Evolutionary conservation across 176 grass and related monocot genomes (phyloP).

Genomic region (Bromus sterilis): DNA sequence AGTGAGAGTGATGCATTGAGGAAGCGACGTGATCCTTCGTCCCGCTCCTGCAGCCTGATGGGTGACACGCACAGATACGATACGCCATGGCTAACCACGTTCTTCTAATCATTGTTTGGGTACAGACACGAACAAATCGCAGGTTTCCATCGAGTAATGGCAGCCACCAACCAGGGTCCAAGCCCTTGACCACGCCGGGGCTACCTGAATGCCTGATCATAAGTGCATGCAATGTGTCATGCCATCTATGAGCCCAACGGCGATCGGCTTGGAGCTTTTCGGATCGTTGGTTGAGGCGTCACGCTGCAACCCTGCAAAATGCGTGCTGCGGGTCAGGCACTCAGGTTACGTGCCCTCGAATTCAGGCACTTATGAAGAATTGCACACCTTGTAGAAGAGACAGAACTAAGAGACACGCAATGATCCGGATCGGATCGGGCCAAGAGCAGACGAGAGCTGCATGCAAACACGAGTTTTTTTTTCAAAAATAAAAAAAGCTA

Average conservation of each 20-base stretch:
- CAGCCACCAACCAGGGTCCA: neutral
- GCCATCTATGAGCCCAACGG: neutral
- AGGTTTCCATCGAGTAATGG: neutral
- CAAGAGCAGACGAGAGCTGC: neutral
- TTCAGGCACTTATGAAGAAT: constrained; percentile 29
- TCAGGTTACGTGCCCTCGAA: constrained; percentile 11
- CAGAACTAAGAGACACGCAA: constrained; percentile 3
- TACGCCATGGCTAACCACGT: neutral
- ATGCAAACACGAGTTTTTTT: no score
- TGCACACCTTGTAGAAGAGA: constrained; percentile 8
- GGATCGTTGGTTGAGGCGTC: constrained; percentile 21
- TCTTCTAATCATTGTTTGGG: neutral
- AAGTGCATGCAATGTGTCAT: neutral
- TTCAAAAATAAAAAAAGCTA: no score
- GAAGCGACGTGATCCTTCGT: neutral
- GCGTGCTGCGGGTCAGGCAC: neutral
- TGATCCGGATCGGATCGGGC: neutral
- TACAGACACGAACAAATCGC: neutral
- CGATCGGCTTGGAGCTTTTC: neutral
- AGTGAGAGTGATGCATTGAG: neutral
- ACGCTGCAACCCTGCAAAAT: neutral
- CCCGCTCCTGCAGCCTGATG: neutral
- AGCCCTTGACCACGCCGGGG: constrained; percentile 2
- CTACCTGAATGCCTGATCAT: neutral
- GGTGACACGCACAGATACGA: neutral